Evolutionary conservation across 164 flowering plant genomes (phyloP).

Genomic region (Platanus orientalis): DNA sequence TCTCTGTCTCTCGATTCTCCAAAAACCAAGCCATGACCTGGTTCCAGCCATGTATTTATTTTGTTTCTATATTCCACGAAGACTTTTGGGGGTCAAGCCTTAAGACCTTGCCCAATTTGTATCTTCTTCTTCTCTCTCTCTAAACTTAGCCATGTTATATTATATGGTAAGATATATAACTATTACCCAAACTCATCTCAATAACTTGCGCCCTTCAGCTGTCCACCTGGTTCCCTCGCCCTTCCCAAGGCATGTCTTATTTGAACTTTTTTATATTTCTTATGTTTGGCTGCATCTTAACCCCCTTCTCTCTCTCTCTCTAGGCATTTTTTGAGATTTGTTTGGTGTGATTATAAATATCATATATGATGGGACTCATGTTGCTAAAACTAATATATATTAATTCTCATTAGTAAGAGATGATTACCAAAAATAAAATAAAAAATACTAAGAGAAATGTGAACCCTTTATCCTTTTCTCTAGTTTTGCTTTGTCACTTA

Average conservation of each 20-base stretch:
- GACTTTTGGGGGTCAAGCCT: conserved; percentile 11
- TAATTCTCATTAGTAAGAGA: too few species aligned
- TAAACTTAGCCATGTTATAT: neutral
- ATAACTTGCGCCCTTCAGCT: conserved; percentile 4
- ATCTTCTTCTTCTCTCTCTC: neutral
- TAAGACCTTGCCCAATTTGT: conserved; percentile 16
- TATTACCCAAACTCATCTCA: conserved; percentile 1
- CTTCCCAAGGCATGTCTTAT: conserved; percentile 8
- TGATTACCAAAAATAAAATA: too few species aligned
- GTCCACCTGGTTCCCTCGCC: neutral
- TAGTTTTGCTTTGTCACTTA: too few species aligned
- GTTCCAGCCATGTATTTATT: conserved; percentile 32
- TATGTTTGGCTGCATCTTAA: too few species aligned
- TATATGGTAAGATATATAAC: too few species aligned
- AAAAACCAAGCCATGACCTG: conserved; percentile 42
- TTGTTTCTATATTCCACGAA: neutral
- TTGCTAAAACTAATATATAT: too few species aligned
- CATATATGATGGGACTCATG: too few species aligned
- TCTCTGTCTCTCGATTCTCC: conserved; percentile 9
- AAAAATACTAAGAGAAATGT: too few species aligned
- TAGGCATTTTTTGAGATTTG: too few species aligned
- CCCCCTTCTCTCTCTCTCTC: too few species aligned
- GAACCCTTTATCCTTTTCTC: too few species aligned
- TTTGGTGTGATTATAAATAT: too few species aligned
- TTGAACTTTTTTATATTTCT: neutral